Evolutionary conservation across 805 yeast species (phyloP), one percentile per base, ranked within the genome.

Genomic region (Millerago galiae): DNA sequence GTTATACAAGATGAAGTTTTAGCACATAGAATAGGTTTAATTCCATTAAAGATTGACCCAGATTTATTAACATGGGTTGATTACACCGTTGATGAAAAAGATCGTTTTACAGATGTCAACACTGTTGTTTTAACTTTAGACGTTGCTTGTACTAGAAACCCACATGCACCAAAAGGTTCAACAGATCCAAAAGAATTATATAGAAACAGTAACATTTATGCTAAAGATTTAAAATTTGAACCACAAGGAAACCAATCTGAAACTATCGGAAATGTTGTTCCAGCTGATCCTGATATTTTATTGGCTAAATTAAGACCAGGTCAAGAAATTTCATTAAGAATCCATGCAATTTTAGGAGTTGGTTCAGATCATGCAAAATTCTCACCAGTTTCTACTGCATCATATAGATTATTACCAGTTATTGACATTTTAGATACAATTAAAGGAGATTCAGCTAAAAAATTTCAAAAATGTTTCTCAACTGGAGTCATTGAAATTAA

Each of bases 341-440:
- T 84, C 44, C 96, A 89, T 66, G 93, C 97, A 61, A 72, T 90
- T 26, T 72, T 91, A 48, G 99, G 99, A 45, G 67, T 86, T 51
- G 99, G 97, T 40, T 66, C 88, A 34, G 99, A 93, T 63, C 99
- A 93, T 65, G 97, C 99, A 46, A 93, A 93, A 65, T 93, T 87
- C 62, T 88, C 97, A 8, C 99, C 99, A 5, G 99, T 93, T 10
- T 77, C 95, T 14, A 93, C 99, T 12, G 97, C 99, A 3, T 86
- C 96, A 12, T 93, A 93, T 67, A 77, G 99, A 66, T 72, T 93
- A 58, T 65, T 93, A 69, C 99, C 99, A 13, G 82, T 78, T 21
- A 90, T 90, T 53, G 80, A 83, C 49, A 88, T 93, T 41, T 61
- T 69, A 33, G 68, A 77, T 48, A 87, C 91, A 37, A 86, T 93